Evolutionary conservation across 352 stramenopile species (phyloP).

Genomic region (Phytophthora podocarpi): DNA sequence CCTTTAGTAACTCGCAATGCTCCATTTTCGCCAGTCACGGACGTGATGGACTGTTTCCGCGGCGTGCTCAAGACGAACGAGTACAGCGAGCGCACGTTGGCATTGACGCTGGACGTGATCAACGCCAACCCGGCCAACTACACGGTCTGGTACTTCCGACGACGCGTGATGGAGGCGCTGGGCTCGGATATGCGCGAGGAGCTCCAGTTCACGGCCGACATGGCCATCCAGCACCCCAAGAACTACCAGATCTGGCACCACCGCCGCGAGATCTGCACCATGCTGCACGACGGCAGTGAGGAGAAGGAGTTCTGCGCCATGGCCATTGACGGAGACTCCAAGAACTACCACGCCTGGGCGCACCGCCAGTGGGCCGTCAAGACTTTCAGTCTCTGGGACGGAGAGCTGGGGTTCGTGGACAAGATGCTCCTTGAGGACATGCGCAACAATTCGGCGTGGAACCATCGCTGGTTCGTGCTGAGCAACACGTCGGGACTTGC

Average conservation of each 20-base stretch:
- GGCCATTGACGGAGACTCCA: conserved; percentile 95
- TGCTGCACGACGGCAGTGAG: conserved; percentile 71
- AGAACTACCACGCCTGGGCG: conserved; percentile 99
- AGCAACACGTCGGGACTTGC: conserved; percentile 53
- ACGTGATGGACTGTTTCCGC: conserved; percentile 96
- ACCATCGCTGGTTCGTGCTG: conserved; percentile 89
- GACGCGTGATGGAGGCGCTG: conserved; percentile 90
- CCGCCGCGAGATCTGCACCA: conserved; percentile 92
- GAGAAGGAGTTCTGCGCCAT: conserved; percentile 94
- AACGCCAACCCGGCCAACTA: conserved; percentile 98
- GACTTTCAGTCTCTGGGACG: conserved; percentile 88
- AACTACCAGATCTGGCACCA: conserved; percentile 99
- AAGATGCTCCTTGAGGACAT: conserved; percentile 91
- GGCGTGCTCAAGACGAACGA: conserved; percentile 93
- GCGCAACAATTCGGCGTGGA: conserved; percentile 97
- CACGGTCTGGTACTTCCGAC: conserved; percentile 97
- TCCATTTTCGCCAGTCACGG: conserved; percentile 48
- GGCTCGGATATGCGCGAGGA: conserved; percentile 63
- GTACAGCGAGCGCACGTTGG: conserved; percentile 89
- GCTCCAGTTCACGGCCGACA: conserved; percentile 76
- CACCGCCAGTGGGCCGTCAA: conserved; percentile 96
- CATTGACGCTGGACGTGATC: conserved; percentile 93
- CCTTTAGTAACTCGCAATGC: not conserved
- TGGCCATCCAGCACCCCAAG: conserved; percentile 96
- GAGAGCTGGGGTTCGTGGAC: conserved; percentile 93